phyloP scores from a whole-genome alignment of 1,139 yeast species.

The Pichiaceae sp. region DNA sequence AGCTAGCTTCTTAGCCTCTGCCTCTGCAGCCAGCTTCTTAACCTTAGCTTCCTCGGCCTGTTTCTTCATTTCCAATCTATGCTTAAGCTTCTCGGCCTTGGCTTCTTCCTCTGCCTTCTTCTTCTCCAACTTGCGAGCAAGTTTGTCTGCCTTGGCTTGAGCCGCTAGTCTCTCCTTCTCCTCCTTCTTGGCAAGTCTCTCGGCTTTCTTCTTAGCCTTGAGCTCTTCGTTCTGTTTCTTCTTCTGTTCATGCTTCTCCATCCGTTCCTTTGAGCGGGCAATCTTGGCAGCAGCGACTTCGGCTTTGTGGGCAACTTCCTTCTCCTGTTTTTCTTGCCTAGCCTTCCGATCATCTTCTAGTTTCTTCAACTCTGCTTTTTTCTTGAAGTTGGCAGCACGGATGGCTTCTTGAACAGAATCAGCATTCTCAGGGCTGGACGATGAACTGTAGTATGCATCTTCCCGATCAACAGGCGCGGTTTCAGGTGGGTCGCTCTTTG shows the following conservation, averaged over 20 bases:
- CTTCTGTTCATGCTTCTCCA: constrained; percentile 9
- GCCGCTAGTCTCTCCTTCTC: not conserved
- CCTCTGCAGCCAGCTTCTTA: not conserved
- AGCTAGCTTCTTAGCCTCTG: not conserved
- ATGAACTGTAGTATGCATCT: constrained; percentile 2
- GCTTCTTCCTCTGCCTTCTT: not conserved
- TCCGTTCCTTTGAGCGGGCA: too few species aligned
- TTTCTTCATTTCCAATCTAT: constrained; percentile 9
- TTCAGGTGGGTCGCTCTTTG: constrained; percentile 13
- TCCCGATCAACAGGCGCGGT: constrained; percentile 6
- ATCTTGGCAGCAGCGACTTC: not conserved
- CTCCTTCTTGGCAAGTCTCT: constrained; percentile 1
- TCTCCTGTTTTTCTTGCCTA: too few species aligned
- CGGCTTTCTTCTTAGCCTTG: not conserved
- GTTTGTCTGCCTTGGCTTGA: too few species aligned
- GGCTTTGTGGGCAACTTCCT: not conserved
- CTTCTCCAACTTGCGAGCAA: not conserved
- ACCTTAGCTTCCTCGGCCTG: not conserved
- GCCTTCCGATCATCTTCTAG: not conserved
- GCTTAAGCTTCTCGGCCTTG: constrained; percentile 9
- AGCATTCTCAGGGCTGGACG: not conserved
- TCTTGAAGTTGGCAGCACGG: too few species aligned
- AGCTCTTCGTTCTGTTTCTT: constrained; percentile 4
- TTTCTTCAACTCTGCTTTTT: not conserved
- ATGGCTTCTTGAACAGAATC: too few species aligned